Evolutionary conservation across 2,329 filamentous ascomycete species (phyloP), one percentile per base, ranked within the genome.

Genomic region (Lasiodiplodia gonubiensis): DNA sequence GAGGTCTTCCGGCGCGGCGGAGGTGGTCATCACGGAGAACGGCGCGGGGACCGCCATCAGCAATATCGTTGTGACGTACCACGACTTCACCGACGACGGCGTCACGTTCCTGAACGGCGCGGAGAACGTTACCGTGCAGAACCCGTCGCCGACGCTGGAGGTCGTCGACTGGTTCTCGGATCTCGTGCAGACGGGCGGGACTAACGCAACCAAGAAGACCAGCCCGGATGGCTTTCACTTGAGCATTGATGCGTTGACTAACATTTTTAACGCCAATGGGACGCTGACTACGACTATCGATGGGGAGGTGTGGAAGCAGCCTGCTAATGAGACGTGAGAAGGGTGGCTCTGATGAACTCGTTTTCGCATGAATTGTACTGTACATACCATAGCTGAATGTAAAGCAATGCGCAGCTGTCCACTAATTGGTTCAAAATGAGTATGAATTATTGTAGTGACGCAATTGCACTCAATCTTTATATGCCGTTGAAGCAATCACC

Each of bases 251-350:
- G 75, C 73, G 2, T 61, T 80, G 70, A 70, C 67, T 4, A 83
- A 82, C 49, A 74, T 79, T 0, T 82, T 82, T 69, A 68, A 79
- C 8, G 79, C 80, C 0, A 82, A 78, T 67, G 82, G 82, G 1
- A 80, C 77, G 0, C 64, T 83, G 65, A 77, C 71, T 2, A 83
- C 79, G 0, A 78, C 72, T 0, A 66, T 81, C 35, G 75, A 80
- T 67, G 80, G 78, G 0, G 69, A 73, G 1, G 69, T 68, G 30
- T 83, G 79, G 69, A 66, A 70, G 3, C 82, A 83, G 70, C 81
- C 81, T 6, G 70, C 69, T 0, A 80, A 81, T 68, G 75, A 75
- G 6, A 74, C 76, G 7, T 69, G 30, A 61, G 18, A 5, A n/a
- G 5, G 16, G 5, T 18, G 18, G 16, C 39, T 25, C 14, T 27